phyloP scores from a whole-genome alignment of 495 filamentous ascomycete genomes.

The Usnea hakonensis region DNA sequence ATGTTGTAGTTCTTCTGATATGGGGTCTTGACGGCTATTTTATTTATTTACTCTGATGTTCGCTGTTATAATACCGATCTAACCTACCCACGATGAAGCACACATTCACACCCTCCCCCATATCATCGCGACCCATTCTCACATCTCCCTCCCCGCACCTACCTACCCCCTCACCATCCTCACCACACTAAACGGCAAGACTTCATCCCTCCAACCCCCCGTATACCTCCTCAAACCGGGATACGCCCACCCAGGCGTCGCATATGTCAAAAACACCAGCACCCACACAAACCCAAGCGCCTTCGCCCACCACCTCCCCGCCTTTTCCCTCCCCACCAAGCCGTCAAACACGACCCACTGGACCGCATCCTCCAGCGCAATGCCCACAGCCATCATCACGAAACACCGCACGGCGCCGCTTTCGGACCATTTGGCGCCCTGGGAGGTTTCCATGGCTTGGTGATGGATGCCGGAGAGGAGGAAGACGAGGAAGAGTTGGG shows the following conservation, averaged over 20 bases:
- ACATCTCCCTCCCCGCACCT: no score
- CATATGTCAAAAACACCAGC: not conserved
- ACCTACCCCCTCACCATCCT: no score
- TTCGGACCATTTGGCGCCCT: constrained; percentile 18
- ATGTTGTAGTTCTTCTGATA: no score
- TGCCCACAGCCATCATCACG: constrained; percentile 27
- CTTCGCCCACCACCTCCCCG: not conserved
- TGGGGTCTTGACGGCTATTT: no score
- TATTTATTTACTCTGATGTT: no score
- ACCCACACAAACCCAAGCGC: constrained; percentile 22
- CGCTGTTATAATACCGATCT: no score
- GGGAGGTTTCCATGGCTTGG: constrained; percentile 19
- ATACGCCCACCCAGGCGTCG: constrained; percentile 4
- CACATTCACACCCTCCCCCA: no score
- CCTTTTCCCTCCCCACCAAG: not conserved
- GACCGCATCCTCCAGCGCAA: constrained; percentile 31
- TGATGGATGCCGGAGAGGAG: constrained; percentile 31
- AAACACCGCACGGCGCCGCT: constrained; percentile 31
- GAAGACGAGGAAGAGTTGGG: constrained; percentile 33
- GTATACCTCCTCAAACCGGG: no score
- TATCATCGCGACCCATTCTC: no score
- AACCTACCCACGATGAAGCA: no score
- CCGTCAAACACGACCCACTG: constrained; percentile 16
- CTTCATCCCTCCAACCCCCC: no score
- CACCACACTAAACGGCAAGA: no score